Evolutionary conservation across 495 filamentous ascomycete genomes (phyloP).

Genomic region (Penicillium tannophilum): DNA sequence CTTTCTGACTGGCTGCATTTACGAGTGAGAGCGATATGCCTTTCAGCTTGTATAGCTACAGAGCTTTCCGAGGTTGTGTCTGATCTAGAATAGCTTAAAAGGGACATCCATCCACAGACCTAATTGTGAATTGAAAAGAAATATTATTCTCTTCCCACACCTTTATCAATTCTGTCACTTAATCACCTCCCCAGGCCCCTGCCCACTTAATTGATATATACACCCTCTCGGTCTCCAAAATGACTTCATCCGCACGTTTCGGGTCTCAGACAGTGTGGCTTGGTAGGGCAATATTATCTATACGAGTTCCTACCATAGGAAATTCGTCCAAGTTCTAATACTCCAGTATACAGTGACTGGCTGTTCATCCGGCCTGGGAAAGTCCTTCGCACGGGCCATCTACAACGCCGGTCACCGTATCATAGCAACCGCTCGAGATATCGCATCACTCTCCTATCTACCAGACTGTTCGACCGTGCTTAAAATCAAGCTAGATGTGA

Average conservation of each 20-base stretch:
- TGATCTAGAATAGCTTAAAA: not conserved
- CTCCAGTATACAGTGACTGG: conserved; percentile 24
- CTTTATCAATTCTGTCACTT: not conserved
- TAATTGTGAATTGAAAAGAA: not conserved
- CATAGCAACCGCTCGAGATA: conserved; percentile 50
- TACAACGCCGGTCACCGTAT: conserved; percentile 43
- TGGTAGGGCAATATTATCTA: conserved; percentile 6
- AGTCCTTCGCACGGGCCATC: conserved; percentile 40
- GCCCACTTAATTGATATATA: not conserved
- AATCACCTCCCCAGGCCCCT: not conserved
- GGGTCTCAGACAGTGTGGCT: conserved; percentile 14
- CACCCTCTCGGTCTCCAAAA: too few species aligned
- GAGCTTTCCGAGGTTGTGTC: not conserved
- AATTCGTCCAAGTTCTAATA: not conserved
- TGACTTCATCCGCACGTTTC: not conserved
- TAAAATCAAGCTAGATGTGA: conserved; percentile 51
- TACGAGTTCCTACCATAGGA: not conserved
- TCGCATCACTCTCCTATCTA: conserved; percentile 38
- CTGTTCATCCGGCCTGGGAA: conserved; percentile 44
- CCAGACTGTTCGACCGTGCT: conserved; percentile 38
- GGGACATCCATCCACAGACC: not conserved
- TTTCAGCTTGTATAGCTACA: not conserved
- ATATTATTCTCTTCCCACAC: not conserved
- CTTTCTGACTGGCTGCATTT: not conserved
- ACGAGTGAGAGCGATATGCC: not conserved